Base-by-base conservation (phyloP, 2,329 filamentous ascomycete genomes). In the Aspergillus spinulosporus region DNA sequence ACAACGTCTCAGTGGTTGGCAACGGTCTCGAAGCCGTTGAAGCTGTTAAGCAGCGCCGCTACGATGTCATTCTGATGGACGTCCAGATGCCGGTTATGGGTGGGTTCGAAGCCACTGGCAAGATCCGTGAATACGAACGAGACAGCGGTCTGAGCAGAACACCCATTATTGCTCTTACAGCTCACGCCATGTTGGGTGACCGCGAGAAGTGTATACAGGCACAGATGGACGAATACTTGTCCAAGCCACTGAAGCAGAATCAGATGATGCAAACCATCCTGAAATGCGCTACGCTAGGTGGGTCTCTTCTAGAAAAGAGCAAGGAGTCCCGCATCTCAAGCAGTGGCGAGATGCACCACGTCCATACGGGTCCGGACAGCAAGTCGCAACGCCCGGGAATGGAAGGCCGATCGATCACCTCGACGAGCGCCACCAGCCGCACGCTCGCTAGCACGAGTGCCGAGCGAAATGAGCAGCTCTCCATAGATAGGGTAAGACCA, bases 61-160 rank as follows among this genome's bases (percentile, higher is more conserved):
- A 95, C 72, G 94, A 99, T 73, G 90, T 96, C 59, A 94, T 99
- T 62, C 82, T 99, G 48, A 99, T 99, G 94, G 94, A 99, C 71
- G 94, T 99, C 14, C 94, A 97, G 73, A 99, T 99, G 94, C 94
- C 94, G n/a, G 89, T 97, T 68, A 97, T 97, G 92, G 94, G 94
- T 71, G 94, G 94, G 44, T 97, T 99, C 71, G 94, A 99, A 76
- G 92, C 94, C 11, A 99, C 94, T 3, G 90, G 87, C 64, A 96
- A 96, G 79, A 99, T 99, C 64, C 86, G 94, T 67, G 92, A 97
- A 72, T 97, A 93, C 73, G 94, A 99, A 74, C 86, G 88, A 58
- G 89, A 87, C 62, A 84, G 90, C 64, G 88, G 87, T 54, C 83
- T 90, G 34, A 86, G 90, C 56, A 85, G 93, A 51, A 96, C 93